Percentiles rank a stretch among this genome's conserved stretches.
Conservation (phyloP, 2,329 filamentous ascomycete species). For the Bipolaris sorokiniana region DNA sequence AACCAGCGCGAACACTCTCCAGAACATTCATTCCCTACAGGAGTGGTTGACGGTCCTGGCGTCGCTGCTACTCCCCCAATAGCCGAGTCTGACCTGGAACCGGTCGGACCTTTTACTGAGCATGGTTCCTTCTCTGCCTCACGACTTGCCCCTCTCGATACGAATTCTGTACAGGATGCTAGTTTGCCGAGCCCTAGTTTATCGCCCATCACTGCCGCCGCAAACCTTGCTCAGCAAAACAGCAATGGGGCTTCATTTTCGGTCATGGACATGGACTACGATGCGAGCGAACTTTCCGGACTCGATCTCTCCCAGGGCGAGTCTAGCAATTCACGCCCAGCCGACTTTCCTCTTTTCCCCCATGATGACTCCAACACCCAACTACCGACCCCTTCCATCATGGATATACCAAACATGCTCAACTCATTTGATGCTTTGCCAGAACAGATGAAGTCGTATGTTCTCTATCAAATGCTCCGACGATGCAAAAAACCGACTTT, state of each 20-base stretch:
- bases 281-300: conserved; percentile 46
- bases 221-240: conserved; percentile 57
- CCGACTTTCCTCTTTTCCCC: conserved; percentile 26
- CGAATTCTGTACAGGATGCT: conserved; percentile 79
- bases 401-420: conserved; percentile 85
- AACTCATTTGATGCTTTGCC: conserved; percentile 92
- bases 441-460: conserved; percentile 87
- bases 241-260: conserved; percentile 35
- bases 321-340: conserved; percentile 18
- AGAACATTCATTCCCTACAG: conserved; percentile 33
- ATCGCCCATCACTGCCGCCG: conserved; percentile 85
- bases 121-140: conserved; percentile 22
- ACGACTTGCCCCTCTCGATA: conserved; percentile 65
- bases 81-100: conserved; percentile 72
- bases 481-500: conserved; percentile 87
- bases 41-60: conserved; percentile 51
- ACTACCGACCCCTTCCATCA: conserved; percentile 54
- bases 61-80: conserved; percentile 77
- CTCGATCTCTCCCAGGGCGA: conserved; percentile 41
- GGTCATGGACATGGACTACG: conserved; percentile 39
- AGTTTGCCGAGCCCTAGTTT: conserved; percentile 93
- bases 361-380: conserved; percentile 41
- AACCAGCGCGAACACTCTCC: conserved; percentile 22
- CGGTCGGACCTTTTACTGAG: conserved; percentile 55
- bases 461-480: conserved; percentile 94